Conservation (phyloP, 257 asterid species). For the Solanum raphanifolium region DNA sequence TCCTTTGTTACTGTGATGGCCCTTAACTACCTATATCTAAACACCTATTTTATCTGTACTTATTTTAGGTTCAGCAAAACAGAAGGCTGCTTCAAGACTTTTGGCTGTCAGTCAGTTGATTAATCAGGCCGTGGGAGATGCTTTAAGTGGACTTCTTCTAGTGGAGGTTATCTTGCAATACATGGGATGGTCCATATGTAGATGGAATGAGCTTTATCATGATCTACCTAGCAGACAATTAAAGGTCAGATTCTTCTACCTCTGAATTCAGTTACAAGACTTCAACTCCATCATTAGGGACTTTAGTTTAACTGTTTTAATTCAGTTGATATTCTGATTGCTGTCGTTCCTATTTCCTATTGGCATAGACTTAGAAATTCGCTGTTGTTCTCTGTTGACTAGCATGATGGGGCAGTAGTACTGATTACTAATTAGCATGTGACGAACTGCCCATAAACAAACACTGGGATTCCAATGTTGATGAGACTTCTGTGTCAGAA, state of each 20-base stretch:
- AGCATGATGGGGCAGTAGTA: neutral
- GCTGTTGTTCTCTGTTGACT: neutral
- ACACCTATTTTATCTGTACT: neutral
- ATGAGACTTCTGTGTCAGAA: neutral
- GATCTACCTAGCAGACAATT: constrained; percentile 94
- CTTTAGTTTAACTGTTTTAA: neutral
- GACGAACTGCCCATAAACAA: neutral
- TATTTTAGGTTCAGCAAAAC: constrained; percentile 60
- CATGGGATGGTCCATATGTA: constrained; percentile 60
- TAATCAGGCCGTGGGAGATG: constrained; percentile 96
- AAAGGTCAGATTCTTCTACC: constrained; percentile 42
- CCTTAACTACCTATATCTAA: neutral
- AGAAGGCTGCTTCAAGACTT: constrained; percentile 70
- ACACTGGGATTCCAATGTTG: neutral
- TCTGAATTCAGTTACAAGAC: neutral
- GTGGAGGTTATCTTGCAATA: constrained; percentile 82
- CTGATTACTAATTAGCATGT: neutral
- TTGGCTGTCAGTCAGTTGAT: constrained; percentile 70
- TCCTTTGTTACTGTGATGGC: neutral
- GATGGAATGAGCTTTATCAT: constrained; percentile 78
- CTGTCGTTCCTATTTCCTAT: neutral
- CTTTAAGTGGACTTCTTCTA: constrained; percentile 69
- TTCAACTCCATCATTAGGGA: neutral
- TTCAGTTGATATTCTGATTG: neutral
- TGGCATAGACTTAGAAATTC: neutral